A percentile compares a stretch with the other conserved stretches of the same genome.
Conservation (phyloP, 2,329 filamentous ascomycete genomes). For the Furcasterigmium furcatum region DNA sequence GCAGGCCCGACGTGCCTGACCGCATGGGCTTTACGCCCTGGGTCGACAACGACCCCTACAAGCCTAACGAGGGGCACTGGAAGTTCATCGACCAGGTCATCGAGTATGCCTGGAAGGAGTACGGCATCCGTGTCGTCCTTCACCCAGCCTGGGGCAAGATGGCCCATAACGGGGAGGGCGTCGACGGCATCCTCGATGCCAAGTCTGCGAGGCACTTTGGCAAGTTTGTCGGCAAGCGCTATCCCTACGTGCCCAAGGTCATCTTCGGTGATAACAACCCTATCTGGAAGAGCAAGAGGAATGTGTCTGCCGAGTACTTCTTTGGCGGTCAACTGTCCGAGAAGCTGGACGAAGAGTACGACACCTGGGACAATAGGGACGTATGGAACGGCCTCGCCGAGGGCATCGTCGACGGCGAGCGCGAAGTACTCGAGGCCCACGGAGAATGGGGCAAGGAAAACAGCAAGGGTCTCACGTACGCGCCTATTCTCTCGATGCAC, state of each 20-base stretch:
- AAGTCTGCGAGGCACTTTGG: too few species aligned
- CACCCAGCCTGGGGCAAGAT: slow-evolving; percentile 10
- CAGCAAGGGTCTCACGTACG: slow-evolving; percentile 36
- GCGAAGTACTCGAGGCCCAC: slow-evolving; percentile 57
- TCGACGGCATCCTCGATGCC: background rate
- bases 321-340: slow-evolving; percentile 14
- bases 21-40: slow-evolving; percentile 10
- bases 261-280: slow-evolving; percentile 18
- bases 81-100: slow-evolving; percentile 7
- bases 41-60: slow-evolving; percentile 6
- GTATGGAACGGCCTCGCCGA: slow-evolving; percentile 16
- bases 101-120: slow-evolving; percentile 10
- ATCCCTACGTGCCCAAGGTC: slow-evolving; percentile 17
- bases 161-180: slow-evolving; percentile 1
- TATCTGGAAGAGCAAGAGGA: slow-evolving; percentile 15
- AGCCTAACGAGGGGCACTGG: slow-evolving; percentile 12
- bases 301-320: slow-evolving; percentile 14
- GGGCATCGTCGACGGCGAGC: slow-evolving; percentile 17
- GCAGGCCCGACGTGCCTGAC: slow-evolving; percentile 5
- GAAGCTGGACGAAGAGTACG: slow-evolving; percentile 6
- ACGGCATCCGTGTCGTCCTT: slow-evolving; percentile 11
- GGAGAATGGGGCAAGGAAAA: too few species aligned
- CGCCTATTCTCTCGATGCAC: slow-evolving; percentile 15
- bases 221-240: slow-evolving; percentile 16
- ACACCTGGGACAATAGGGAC: slow-evolving; percentile 12